phyloP scores from a whole-genome alignment of 2,329 filamentous ascomycete species.

The Hortaea sp. region DNA sequence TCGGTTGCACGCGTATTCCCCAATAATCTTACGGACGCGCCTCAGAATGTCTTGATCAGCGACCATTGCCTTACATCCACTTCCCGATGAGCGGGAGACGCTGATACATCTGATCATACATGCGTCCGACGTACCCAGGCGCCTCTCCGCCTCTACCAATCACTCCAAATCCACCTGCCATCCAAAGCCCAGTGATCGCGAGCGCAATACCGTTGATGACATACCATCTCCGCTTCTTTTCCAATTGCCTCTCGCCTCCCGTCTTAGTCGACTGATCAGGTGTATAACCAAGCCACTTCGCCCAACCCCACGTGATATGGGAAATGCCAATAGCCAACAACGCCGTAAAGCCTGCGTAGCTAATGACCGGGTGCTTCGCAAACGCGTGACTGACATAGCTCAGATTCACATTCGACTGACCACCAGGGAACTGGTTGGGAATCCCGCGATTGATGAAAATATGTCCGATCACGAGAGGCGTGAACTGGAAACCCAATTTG shows the following conservation, averaged over 20 bases:
- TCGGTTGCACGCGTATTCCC: no score
- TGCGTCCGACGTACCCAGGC: slow-evolving; percentile 67
- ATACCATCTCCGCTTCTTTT: slow-evolving; percentile 59
- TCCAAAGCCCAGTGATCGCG: slow-evolving; percentile 58
- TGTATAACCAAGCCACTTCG: slow-evolving; percentile 65
- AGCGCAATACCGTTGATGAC: slow-evolving; percentile 56
- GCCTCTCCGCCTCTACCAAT: slow-evolving; percentile 62
- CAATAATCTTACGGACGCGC: no score
- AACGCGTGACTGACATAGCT: slow-evolving; percentile 81
- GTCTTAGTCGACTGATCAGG: slow-evolving; percentile 45
- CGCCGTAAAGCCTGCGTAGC: slow-evolving; percentile 59
- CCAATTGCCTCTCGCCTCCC: slow-evolving; percentile 40
- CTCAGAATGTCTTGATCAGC: no score
- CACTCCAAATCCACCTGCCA: slow-evolving; percentile 68
- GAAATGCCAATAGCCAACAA: slow-evolving; percentile 59
- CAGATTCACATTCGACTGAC: slow-evolving; percentile 75
- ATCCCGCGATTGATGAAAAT: slow-evolving; percentile 65
- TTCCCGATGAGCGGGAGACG: slow-evolving; percentile 47
- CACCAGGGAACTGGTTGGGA: slow-evolving; percentile 68
- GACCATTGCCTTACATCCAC: slow-evolving; percentile 25
- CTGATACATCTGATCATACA: slow-evolving; percentile 67
- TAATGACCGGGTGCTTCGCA: slow-evolving; percentile 54
- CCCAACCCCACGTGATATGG: slow-evolving; percentile 76
- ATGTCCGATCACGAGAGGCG: slow-evolving; percentile 59
- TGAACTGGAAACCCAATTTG: slow-evolving; percentile 60